Base-by-base conservation (phyloP, 2,329 filamentous ascomycete genomes). In the Diaporthe sp. region DNA sequence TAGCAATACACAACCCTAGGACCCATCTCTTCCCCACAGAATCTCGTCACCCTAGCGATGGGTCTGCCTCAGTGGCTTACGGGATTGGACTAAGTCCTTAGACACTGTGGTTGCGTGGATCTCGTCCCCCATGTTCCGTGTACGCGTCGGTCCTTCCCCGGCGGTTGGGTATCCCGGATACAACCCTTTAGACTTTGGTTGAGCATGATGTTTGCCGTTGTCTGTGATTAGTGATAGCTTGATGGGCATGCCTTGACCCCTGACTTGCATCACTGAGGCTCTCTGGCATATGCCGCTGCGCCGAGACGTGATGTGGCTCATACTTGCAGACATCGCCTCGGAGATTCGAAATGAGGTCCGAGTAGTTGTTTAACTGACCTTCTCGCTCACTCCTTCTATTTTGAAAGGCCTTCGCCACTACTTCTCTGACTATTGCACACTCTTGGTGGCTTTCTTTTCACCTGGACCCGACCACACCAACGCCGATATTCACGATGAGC, bases 401-500 rank as follows among this genome's bases (percentile, higher is more conserved):
- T 49, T 12, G 20, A 25, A 51, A 39, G 20, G 20, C 3, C 2
- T 9, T 37, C 13, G 22, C 31, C 22, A 5, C 28, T 10, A 6
- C 7, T 3, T 53, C 17, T 22, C 13, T 28, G 5, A 22, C 31
- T 22, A 17, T 53, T 9, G 34, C 57, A 37, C 44, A 34, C 12
- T 20, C n/a, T 6, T 39, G 47, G 34, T 39, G 47, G 22, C 47
- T n/a, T 12, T 68, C n/a, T n/a, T 53, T 6, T 2, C 47, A 12
- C 15, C 8, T 25, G 22, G 4, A 20, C n/a, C 61, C 44, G 17
- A 37, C 28, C 65, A 34, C n/a, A 53, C 34, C 8, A 25, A n/a
- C 31, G n/a, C n/a, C 44, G 25, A 31, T 39, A n/a, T 31, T 10
- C 68, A 73, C 44, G 42, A 73, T 76, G 73, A 73, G 60, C 53